Evolutionary conservation across 306 rosid genomes (phyloP).

Genomic region (Rosa chinensis): DNA sequence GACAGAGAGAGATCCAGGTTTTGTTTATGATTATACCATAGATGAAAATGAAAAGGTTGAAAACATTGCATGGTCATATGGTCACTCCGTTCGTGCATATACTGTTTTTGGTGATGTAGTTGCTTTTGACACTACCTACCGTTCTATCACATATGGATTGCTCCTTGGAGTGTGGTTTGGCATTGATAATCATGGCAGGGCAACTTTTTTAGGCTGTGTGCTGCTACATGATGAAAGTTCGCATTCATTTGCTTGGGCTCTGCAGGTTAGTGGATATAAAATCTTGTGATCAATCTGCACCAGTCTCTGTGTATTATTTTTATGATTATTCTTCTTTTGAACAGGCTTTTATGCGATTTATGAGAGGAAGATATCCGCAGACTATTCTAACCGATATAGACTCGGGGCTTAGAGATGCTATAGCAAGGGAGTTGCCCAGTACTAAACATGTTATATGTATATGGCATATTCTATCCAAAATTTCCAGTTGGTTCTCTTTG

Average conservation of each 20-base stretch:
- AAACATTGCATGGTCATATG: constrained; percentile 60
- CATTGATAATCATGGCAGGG: constrained; percentile 55
- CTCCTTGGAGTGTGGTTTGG: constrained; percentile 67
- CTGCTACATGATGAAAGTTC: constrained; percentile 65
- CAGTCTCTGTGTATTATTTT: constrained; percentile 17
- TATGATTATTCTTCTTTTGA: constrained; percentile 39
- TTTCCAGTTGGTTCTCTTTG: constrained; percentile 59
- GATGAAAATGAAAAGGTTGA: constrained; percentile 53
- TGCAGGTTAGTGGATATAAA: constrained; percentile 57
- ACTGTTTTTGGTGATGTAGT: constrained; percentile 56
- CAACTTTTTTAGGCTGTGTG: constrained; percentile 47
- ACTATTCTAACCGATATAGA: constrained; percentile 62
- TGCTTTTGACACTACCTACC: constrained; percentile 52
- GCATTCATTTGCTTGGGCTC: constrained; percentile 56
- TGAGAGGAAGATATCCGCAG: constrained; percentile 62
- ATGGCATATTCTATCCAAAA: constrained; percentile 60
- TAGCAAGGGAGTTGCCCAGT: constrained; percentile 53
- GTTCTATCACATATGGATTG: constrained; percentile 56
- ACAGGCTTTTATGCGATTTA: constrained; percentile 63
- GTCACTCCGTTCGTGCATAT: constrained; percentile 48
- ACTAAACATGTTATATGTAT: constrained; percentile 53
- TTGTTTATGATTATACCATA: constrained; percentile 43
- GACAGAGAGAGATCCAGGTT: constrained; percentile 45
- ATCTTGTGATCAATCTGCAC: constrained; percentile 38
- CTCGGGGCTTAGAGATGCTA: constrained; percentile 53